Percentiles rank a stretch among this genome's conserved stretches.
phyloP scores from a whole-genome alignment of 2,329 filamentous ascomycete genomes.

The Penicillium sp. region DNA sequence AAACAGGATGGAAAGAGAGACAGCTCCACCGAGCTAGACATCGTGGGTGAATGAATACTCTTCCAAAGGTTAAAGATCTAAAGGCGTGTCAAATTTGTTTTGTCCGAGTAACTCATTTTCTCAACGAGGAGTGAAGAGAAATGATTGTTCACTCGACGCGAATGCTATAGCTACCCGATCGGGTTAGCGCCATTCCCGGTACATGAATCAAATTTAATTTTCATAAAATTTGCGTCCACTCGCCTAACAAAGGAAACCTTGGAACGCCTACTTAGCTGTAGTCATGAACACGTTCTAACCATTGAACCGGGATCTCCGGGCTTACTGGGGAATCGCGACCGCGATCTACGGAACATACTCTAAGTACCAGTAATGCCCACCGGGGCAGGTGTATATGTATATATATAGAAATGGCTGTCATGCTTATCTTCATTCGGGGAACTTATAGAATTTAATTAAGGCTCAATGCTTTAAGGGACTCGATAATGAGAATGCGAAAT shows the following conservation, averaged over 20 bases:
- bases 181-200: conserved; percentile 19
- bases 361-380: background rate
- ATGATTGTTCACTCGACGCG: background rate
- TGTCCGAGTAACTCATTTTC: background rate
- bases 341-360: background rate
- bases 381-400: too few species aligned
- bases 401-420: too few species aligned
- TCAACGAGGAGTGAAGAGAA: background rate
- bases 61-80: background rate
- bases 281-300: too few species aligned
- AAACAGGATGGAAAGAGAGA: conserved; percentile 53
- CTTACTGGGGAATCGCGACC: too few species aligned
- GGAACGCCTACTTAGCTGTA: too few species aligned
- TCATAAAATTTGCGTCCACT: too few species aligned
- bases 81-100: background rate
- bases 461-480: too few species aligned
- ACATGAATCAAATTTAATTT: background rate
- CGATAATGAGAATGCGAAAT: too few species aligned
- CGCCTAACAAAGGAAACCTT: too few species aligned
- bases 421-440: too few species aligned
- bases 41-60: background rate
- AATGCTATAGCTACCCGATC: conserved; percentile 8
- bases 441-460: too few species aligned
- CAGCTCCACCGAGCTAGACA: conserved; percentile 33
- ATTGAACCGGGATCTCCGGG: too few species aligned